A percentile compares a stretch with the other conserved stretches of the same genome.
Conservation (phyloP, 805 yeast species). For the Kodamaea lidongshanica region DNA sequence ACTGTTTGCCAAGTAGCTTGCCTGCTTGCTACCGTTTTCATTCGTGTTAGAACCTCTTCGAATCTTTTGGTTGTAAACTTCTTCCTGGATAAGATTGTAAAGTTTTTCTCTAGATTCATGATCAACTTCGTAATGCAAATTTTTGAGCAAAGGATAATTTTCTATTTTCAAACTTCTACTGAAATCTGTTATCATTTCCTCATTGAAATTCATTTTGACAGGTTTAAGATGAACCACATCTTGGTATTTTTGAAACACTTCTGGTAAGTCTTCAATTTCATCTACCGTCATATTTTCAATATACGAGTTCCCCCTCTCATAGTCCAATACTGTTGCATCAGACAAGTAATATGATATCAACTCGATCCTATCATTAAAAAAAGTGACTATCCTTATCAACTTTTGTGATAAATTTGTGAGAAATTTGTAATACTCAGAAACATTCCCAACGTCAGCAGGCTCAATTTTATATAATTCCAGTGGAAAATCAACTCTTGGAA, state of each 20-base stretch:
- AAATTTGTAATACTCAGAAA: conserved; percentile 13
- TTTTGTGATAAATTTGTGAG: conserved; percentile 20
- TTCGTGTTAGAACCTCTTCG: conserved; percentile 5
- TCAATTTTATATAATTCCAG: conserved; percentile 13
- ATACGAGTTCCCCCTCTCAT: conserved; percentile 7
- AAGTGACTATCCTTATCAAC: conserved; percentile 26
- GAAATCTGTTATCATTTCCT: conserved; percentile 15
- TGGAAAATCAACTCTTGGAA: conserved; percentile 27
- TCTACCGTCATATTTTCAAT: conserved; percentile 9
- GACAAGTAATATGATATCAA: conserved; percentile 21
- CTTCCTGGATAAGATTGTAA: conserved; percentile 6
- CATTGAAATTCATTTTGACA: conserved; percentile 14
- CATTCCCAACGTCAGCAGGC: conserved; percentile 7
- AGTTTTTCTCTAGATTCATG: conserved; percentile 1
- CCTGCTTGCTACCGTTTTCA: conserved; percentile 2
- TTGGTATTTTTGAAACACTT: conserved; percentile 1
- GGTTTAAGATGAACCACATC: conserved; percentile 16
- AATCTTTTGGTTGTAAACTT: conserved; percentile 8
- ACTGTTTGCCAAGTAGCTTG: background rate
- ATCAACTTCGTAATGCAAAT: conserved; percentile 7
- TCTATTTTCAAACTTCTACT: conserved; percentile 10
- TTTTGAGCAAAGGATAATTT: conserved; percentile 17
- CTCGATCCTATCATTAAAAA: conserved; percentile 27
- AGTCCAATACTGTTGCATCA: conserved; percentile 17
- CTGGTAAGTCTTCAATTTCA: conserved; percentile 7